These are phyloP conservation scores for Yamadazyma insecticola DNA, from an alignment of 805 yeast genomes.

Conservation along the genomic window DNA sequence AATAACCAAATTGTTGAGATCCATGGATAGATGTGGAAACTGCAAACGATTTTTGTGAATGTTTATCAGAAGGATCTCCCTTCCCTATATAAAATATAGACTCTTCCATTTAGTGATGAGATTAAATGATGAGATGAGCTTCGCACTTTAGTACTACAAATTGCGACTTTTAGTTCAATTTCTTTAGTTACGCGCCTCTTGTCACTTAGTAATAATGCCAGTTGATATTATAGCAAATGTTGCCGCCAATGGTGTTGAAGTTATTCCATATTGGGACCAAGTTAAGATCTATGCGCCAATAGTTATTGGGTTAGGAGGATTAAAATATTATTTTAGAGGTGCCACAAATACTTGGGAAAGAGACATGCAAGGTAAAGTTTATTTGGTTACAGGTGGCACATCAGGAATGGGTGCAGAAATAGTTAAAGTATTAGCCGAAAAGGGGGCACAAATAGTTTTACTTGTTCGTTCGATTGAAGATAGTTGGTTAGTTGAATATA, in stretches of 20 bases:
- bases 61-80: conserved; percentile 41
- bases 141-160: neutral
- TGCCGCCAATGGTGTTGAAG: conserved; percentile 65
- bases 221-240: conserved; percentile 71
- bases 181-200: neutral
- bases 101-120: conserved; percentile 40
- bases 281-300: conserved; percentile 58
- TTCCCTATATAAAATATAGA: conserved; percentile 43
- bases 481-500: conserved; percentile 71
- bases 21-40: conserved; percentile 41
- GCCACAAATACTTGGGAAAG: conserved; percentile 85
- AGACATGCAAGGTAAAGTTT: conserved; percentile 86
- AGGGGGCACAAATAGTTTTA: conserved; percentile 85
- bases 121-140: conserved; percentile 5
- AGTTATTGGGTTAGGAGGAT: conserved; percentile 37
- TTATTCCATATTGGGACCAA: conserved; percentile 68
- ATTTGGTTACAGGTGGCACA: conserved; percentile 86
- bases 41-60: conserved; percentile 40
- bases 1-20: conserved; percentile 45
- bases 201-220: conserved; percentile 56
- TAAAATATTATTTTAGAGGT: conserved; percentile 79
- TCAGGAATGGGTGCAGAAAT: conserved; percentile 82
- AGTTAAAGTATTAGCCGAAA: conserved; percentile 64
- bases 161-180: neutral
- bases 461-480: conserved; percentile 63